A percentile compares a stretch with the other conserved stretches of the same genome.
These are phyloP conservation scores for Malassezia globosa DNA, from an alignment of 1,284 basidiomycete genomes.

Conservation along the genomic window DNA sequence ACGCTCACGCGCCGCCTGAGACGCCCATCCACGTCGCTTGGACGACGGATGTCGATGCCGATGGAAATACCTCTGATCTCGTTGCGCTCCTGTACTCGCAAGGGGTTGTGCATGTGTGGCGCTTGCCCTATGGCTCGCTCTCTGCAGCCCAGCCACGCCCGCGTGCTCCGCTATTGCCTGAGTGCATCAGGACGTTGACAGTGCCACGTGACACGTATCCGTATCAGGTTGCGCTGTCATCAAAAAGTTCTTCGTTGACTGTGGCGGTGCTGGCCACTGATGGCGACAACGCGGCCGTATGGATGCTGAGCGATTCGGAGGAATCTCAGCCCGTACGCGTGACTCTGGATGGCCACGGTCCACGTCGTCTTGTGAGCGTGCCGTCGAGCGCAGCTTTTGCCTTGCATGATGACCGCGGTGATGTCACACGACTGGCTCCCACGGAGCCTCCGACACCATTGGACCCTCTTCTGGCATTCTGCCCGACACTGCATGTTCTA, in stretches of 20 bases:
- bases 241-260: background rate
- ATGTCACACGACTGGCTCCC: slow-evolving; percentile 5
- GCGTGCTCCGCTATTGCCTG: background rate
- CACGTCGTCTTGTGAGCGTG: slow-evolving; percentile 1
- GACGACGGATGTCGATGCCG: slow-evolving; percentile 51
- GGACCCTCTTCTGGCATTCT: background rate
- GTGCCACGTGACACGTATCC: background rate
- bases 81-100: slow-evolving; percentile 58
- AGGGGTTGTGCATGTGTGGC: slow-evolving; percentile 57
- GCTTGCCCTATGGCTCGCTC: slow-evolving; percentile 29
- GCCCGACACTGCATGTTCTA: slow-evolving; percentile 21
- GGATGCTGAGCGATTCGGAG: background rate
- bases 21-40: slow-evolving; percentile 51
- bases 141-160: background rate
- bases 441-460: background rate
- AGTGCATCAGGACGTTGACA: background rate
- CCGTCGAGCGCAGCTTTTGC: slow-evolving; percentile 4
- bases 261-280: background rate
- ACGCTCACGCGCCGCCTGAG: background rate
- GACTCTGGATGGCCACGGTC: background rate
- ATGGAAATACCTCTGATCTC: slow-evolving; percentile 49
- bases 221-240: background rate
- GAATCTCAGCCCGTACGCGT: background rate
- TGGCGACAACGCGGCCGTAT: background rate
- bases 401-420: slow-evolving; percentile 19